Percentiles rank a stretch among this genome's conserved stretches.
phyloP scores from a whole-genome alignment of 163 green algal genomes.

The Scenedesmus sp. region DNA sequence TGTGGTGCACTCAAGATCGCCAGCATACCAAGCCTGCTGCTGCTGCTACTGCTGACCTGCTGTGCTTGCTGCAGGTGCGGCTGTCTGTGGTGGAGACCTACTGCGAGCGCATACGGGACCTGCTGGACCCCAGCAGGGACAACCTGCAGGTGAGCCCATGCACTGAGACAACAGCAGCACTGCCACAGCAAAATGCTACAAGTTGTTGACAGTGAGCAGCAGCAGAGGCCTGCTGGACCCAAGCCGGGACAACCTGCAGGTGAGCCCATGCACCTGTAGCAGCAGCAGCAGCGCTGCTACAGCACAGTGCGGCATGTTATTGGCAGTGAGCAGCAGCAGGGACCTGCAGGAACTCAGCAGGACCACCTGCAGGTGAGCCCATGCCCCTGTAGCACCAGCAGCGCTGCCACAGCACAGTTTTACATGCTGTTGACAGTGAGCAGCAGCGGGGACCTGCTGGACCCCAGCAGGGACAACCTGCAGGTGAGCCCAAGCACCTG shows the following conservation, averaged over 20 bases:
- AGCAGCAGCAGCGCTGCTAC: too few relatives aligned
- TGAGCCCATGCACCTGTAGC: too few relatives aligned
- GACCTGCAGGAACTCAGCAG: neutral
- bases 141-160: too few relatives aligned
- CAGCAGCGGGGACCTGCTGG: constrained; percentile 82
- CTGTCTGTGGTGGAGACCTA: constrained; percentile 89
- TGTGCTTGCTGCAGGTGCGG: constrained; percentile 58
- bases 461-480: constrained; percentile 67
- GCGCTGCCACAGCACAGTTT: too few relatives aligned
- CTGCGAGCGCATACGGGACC: constrained; percentile 86
- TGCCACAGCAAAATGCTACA: too few relatives aligned
- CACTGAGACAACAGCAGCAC: too few relatives aligned
- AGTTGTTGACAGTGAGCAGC: neutral
- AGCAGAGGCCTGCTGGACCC: constrained; percentile 82
- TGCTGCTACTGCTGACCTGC: neutral
- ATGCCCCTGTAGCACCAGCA: too few relatives aligned
- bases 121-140: constrained; percentile 64
- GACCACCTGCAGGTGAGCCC: constrained; percentile 60
- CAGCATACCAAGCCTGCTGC: neutral
- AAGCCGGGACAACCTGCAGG: too few relatives aligned
- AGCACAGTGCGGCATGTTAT: too few relatives aligned
- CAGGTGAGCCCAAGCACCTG: too few relatives aligned
- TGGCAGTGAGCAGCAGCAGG: too few relatives aligned
- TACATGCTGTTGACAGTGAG: too few relatives aligned
- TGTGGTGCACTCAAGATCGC: neutral